phyloP scores from a whole-genome alignment of 2,329 filamentous ascomycete genomes.

The Microsporum ferrugineum region DNA sequence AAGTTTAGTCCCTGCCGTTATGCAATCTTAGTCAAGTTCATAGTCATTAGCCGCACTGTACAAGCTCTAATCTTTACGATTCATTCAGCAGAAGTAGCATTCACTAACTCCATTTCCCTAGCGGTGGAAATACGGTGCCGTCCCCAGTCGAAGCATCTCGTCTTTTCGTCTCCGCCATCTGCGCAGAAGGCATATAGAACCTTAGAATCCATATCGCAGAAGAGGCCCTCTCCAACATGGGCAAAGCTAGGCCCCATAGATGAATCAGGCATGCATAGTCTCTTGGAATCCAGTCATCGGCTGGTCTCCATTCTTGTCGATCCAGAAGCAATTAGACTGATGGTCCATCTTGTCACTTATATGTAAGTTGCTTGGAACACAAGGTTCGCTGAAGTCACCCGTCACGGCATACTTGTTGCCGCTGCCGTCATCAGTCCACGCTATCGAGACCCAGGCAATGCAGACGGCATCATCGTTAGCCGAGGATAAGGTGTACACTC shows the following conservation, averaged over 20 bases:
- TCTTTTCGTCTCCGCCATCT: neutral
- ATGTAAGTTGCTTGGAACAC: neutral
- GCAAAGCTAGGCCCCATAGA: constrained; percentile 26
- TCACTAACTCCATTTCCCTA: neutral
- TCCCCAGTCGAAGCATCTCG: neutral
- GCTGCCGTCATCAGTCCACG: neutral
- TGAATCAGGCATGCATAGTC: constrained; percentile 21
- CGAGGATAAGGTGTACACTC: neutral
- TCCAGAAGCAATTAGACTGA: neutral
- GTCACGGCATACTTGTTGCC: neutral
- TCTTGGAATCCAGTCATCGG: constrained; percentile 6
- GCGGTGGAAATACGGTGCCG: neutral
- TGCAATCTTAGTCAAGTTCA: no score
- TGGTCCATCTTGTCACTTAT: neutral
- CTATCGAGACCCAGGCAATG: neutral
- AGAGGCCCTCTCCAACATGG: constrained; percentile 21
- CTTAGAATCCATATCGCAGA: constrained; percentile 26
- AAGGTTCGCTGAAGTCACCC: neutral
- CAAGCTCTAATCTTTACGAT: no score
- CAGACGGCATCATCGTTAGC: neutral
- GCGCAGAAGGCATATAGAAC: neutral
- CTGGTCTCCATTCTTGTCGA: neutral
- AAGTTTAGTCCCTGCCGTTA: no score
- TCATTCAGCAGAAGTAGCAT: neutral
- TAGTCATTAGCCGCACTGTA: no score